Evolutionary conservation across 805 yeast species (phyloP), one percentile per base, ranked within the genome.

Genomic region (Wickerhamiella qilinensis): DNA sequence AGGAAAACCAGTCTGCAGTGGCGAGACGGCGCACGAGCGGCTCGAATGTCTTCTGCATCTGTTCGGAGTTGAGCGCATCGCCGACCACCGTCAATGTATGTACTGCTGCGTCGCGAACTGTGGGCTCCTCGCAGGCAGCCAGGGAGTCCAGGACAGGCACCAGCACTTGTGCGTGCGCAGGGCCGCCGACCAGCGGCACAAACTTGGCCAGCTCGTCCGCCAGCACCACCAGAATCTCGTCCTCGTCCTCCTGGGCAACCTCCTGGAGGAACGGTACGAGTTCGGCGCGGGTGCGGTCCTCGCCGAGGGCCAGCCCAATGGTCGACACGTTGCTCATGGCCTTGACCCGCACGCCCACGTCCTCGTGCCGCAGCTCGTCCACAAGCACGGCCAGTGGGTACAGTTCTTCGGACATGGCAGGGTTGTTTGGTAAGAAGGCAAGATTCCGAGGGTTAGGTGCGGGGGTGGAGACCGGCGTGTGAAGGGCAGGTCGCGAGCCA

Each of bases 331-430:
- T 75, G 52, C 80, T 81, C 93, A 91, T 86, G 33, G 97, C 97
- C 47, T 77, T 83, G 18, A 91, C 88, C 44, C 99, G 70, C 52
- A 86, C 79, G 20, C 94, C 72, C 30, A 88, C 88, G 56, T 91
- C 98, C 55, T 91, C 98, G 58, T 88, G 96, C 62, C 82, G 82
- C 58, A 91, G 71, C 60, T 93, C 99, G 58, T 93, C 98, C 83
- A 91, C 85, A 43, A 91, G 71, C 49, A 91, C 69, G 14, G 98
- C 98, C 59, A 91, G 72, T 33, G 99, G 98, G 54, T 83, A 88
- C 41, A 91, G 69, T 50, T 77, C 85, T 54, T 76, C 60, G 37
- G 39, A 32, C 36, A 29, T 41, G 17, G 33, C 20, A 12, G 7
- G 6, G 25, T 22, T 22, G 6, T 6, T 6, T 6, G 25, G 6